Evolutionary conservation across 106 monocot species (phyloP).

Genomic region (Ottelia alismoides): DNA sequence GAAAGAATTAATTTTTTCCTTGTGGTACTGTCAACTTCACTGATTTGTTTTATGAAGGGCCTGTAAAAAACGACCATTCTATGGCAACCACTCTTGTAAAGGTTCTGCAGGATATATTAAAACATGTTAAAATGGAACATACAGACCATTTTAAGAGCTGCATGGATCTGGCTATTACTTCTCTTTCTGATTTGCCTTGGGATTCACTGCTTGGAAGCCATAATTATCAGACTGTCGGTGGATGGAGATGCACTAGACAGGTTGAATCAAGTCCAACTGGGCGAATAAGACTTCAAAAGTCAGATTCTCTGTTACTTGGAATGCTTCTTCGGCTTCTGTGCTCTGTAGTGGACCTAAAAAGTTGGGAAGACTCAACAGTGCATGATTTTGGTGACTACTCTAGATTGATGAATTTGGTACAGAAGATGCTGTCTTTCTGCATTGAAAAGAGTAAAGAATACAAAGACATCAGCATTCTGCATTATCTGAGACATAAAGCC

Average conservation of each 20-base stretch:
- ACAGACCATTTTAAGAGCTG: constrained; percentile 28
- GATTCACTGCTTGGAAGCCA: constrained; percentile 16
- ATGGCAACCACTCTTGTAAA: constrained; percentile 28
- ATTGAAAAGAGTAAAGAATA: constrained; percentile 15
- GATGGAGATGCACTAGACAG: not conserved
- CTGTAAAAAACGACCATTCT: constrained; percentile 8
- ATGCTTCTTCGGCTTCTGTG: constrained; percentile 36
- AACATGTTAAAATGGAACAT: constrained; percentile 34
- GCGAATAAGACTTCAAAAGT: constrained; percentile 2
- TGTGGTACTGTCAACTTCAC: constrained; percentile 20
- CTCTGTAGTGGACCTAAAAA: constrained; percentile 32
- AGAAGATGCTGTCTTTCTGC: constrained; percentile 26
- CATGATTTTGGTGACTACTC: constrained; percentile 14
- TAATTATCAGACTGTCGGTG: not conserved
- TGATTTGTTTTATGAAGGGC: constrained; percentile 20
- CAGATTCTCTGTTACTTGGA: constrained; percentile 24
- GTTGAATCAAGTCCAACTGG: constrained; percentile 8
- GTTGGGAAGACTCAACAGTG: constrained; percentile 7
- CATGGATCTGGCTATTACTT: constrained; percentile 20
- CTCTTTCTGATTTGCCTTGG: constrained; percentile 42
- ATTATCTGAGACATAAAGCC: constrained; percentile 49
- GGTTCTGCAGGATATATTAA: constrained; percentile 36
- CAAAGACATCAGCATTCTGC: constrained; percentile 11
- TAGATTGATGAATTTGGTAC: constrained; percentile 29
- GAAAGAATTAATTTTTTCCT: constrained; percentile 4